Conservation (phyloP, 2,329 filamentous ascomycete genomes). For the Aspergillus spinulosporus region DNA sequence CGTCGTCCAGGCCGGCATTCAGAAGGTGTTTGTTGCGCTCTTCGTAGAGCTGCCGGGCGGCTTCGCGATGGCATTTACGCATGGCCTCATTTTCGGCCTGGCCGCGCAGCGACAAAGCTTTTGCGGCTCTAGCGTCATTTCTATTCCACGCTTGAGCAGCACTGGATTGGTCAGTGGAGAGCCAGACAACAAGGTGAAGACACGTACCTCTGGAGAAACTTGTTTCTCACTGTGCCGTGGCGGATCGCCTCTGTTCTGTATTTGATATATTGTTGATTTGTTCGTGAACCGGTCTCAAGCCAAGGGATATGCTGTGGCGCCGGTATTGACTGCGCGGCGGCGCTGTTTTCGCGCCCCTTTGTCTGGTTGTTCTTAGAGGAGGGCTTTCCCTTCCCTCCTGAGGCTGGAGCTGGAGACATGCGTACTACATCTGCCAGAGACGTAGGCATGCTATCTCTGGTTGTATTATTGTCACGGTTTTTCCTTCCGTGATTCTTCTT, state of each 20-base stretch:
- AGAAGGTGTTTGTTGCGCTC: slow-evolving; percentile 75
- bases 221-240: slow-evolving; percentile 93
- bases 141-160: slow-evolving; percentile 98
- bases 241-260: slow-evolving; percentile 94
- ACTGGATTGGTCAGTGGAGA: slow-evolving; percentile 48
- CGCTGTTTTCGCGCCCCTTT: slow-evolving; percentile 72
- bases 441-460: slow-evolving; percentile 69
- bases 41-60: slow-evolving; percentile 87
- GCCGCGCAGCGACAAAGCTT: slow-evolving; percentile 87
- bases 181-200: not conserved
- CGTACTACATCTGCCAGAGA: slow-evolving; percentile 93
- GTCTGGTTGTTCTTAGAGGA: slow-evolving; percentile 61
- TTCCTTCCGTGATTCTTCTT: slow-evolving; percentile 95
- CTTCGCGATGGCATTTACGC: slow-evolving; percentile 94
- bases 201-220: slow-evolving; percentile 85
- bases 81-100: slow-evolving; percentile 97
- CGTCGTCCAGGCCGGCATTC: slow-evolving; percentile 44
- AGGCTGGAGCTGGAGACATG: slow-evolving; percentile 84
- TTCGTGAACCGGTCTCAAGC: slow-evolving; percentile 87
- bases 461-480: slow-evolving; percentile 48
- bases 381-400: slow-evolving; percentile 52
- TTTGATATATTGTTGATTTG: slow-evolving; percentile 93
- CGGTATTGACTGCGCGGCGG: slow-evolving; percentile 78
- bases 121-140: slow-evolving; percentile 93
- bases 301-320: slow-evolving; percentile 91